Evolutionary conservation across 2,329 filamentous ascomycete species (phyloP).

Genomic region (Aspergillus niger): DNA sequence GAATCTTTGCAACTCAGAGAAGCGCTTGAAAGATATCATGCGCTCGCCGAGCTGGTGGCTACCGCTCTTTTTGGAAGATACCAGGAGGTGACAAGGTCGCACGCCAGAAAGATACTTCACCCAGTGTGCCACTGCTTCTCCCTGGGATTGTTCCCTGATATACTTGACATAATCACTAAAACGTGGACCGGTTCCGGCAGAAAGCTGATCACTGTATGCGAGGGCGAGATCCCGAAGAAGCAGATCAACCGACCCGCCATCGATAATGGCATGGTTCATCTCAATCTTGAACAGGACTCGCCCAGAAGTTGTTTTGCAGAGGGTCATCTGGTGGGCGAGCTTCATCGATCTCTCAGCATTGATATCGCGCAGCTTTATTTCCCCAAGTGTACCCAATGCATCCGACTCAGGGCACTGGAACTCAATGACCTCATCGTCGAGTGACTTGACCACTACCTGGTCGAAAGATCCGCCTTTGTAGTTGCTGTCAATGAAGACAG

Average conservation of each 20-base stretch:
- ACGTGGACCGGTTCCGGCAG: slow-evolving; percentile 30
- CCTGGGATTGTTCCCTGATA: slow-evolving; percentile 30
- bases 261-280: slow-evolving; percentile 43
- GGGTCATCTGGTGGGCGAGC: slow-evolving; percentile 37
- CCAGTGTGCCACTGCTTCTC: slow-evolving; percentile 37
- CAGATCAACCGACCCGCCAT: slow-evolving; percentile 38
- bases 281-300: slow-evolving; percentile 39
- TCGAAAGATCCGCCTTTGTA: slow-evolving; percentile 40
- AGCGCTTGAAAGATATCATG: slow-evolving; percentile 34
- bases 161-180: slow-evolving; percentile 44
- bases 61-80: slow-evolving; percentile 9
- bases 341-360: slow-evolving; percentile 29
- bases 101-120: slow-evolving; percentile 35
- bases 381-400: slow-evolving; percentile 30
- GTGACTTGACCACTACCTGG: slow-evolving; percentile 38
- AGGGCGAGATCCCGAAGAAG: slow-evolving; percentile 34
- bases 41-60: slow-evolving; percentile 28
- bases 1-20: slow-evolving; percentile 33
- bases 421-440: slow-evolving; percentile 28
- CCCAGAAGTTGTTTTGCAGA: slow-evolving; percentile 35
- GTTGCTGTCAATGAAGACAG: slow-evolving; percentile 38
- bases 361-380: slow-evolving; percentile 30
- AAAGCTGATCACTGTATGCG: slow-evolving; percentile 35
- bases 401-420: slow-evolving; percentile 34
- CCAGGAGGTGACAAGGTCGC: slow-evolving; percentile 8